A percentile compares a stretch with the other conserved stretches of the same genome.
These are phyloP conservation scores for Suhomyces taliae DNA, from an alignment of 1,139 yeast genomes.

Conservation along the genomic window DNA sequence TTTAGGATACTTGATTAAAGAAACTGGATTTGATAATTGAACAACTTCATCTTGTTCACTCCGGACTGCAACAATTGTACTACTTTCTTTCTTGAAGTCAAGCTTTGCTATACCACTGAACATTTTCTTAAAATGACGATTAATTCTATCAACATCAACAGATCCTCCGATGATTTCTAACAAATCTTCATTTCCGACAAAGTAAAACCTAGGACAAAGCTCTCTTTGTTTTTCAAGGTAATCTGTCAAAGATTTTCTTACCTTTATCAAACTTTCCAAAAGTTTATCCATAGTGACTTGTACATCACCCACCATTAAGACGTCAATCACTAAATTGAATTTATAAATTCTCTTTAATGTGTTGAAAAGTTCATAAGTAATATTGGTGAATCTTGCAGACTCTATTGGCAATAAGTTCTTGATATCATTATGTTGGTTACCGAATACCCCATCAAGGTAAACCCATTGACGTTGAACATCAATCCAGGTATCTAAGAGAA, in stretches of 20 bases:
- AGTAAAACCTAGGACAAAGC: conserved; percentile 77
- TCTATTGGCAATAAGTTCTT: conserved; percentile 68
- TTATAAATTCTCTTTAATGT: conserved; percentile 53
- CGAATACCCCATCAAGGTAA: conserved; percentile 78
- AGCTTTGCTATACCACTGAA: conserved; percentile 63
- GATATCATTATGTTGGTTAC: conserved; percentile 53
- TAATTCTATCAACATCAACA: conserved; percentile 47
- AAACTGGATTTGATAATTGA: conserved; percentile 43
- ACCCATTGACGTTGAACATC: conserved; percentile 92
- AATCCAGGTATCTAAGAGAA: conserved; percentile 68
- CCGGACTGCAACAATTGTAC: conserved; percentile 45
- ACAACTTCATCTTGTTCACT: conserved; percentile 70
- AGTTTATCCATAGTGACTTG: conserved; percentile 49
- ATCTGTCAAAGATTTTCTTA: conserved; percentile 70
- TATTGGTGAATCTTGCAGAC: conserved; percentile 61
- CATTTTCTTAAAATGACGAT: conserved; percentile 69
- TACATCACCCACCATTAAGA: conserved; percentile 54
- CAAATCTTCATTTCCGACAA: conserved; percentile 88
- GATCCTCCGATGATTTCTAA: conserved; percentile 85
- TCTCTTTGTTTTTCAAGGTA: conserved; percentile 81
- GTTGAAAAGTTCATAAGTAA: conserved; percentile 60
- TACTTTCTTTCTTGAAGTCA: conserved; percentile 34
- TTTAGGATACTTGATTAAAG: conserved; percentile 41
- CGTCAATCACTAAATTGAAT: conserved; percentile 56
- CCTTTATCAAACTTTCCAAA: conserved; percentile 54